Evolutionary conservation across 495 filamentous ascomycete species (phyloP), one percentile per base, ranked within the genome.

Genomic region (Pyrenula massariospora): DNA sequence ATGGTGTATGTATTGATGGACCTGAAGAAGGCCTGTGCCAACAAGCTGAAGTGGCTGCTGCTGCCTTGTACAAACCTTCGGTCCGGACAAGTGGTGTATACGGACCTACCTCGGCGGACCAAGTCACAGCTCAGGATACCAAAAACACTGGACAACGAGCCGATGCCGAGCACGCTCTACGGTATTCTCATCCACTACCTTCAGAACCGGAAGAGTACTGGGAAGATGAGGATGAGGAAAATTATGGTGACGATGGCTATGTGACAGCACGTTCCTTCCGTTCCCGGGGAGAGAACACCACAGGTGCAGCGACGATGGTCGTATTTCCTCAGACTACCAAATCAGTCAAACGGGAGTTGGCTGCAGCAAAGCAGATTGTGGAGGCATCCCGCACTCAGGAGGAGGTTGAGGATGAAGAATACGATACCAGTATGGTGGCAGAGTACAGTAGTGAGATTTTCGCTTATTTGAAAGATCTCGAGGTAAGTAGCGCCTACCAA

Each of bases 361-460:
- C 81, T 11, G 67, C 74, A 10, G 91, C 91, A 11, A 85, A 80
- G 69, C 63, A 73, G 10, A 70, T 84, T 49, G 89, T 96, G 0
- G 81, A 89, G 57, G 69, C 68, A 53, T 67, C 79, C 56, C 72
- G 78, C 62, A 75, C 78, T 0, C 58, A 63, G 19, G 81, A 86
- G 56, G 87, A 89, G 54, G 74, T 88, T 52, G 85, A 94, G 54
- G 93, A 97, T 59, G 93, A 96, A 64, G 74, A 77, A 22, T 94
- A 84, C 75, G 93, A 99, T 65, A 87, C 91, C n/a, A 95, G 87
- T 65, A 96, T 99, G 94, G 93, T 99, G 25, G 86, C 91, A 15
- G 92, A 97, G 65, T 99, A 99, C 64, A 84, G 84, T 52, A 86
- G 93, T 2, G 93, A 99, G 65, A 99, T 99, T 59, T 97, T 96